These are phyloP conservation scores for Fusarium duplospermum DNA, from an alignment of 2,329 filamentous ascomycete genomes.

Conservation along the genomic window DNA sequence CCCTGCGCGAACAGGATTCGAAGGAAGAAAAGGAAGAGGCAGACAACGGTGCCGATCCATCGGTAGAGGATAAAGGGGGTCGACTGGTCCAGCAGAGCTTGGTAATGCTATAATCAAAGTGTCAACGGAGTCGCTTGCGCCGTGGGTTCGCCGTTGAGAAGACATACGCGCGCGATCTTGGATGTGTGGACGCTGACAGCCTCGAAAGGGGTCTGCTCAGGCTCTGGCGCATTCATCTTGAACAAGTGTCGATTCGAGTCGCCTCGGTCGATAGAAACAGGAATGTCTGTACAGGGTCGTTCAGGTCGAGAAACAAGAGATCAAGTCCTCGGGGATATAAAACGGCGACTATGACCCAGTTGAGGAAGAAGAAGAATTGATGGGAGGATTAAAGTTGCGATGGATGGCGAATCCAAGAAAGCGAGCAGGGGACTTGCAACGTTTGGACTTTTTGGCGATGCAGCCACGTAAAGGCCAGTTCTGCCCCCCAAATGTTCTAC, in stretches of 20 bases:
- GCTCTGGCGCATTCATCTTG: constrained; percentile 86
- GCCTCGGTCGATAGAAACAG: constrained; percentile 14
- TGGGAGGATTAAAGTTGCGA: constrained; percentile 14
- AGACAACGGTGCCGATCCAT: constrained; percentile 85
- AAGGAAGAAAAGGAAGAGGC: constrained; percentile 84
- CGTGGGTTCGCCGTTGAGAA: not conserved
- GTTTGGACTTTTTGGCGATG: constrained; percentile 39
- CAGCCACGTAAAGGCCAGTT: constrained; percentile 41
- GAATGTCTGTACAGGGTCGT: not conserved
- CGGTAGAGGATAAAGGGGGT: constrained; percentile 91
- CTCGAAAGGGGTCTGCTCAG: constrained; percentile 91
- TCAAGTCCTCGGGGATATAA: not conserved
- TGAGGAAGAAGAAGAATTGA: constrained; percentile 7
- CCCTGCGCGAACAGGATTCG: constrained; percentile 93
- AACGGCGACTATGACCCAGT: constrained; percentile 11
- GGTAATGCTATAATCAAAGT: constrained; percentile 76
- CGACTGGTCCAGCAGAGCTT: constrained; percentile 92
- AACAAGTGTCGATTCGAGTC: constrained; percentile 16
- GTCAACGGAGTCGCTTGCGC: constrained; percentile 13
- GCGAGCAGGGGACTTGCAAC: constrained; percentile 11
- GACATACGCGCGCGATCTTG: constrained; percentile 75
- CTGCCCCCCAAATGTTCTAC: constrained; percentile 18
- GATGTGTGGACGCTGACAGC: constrained; percentile 89
- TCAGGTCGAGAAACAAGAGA: constrained; percentile 1
- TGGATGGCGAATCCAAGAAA: constrained; percentile 21